Evolutionary conservation across 2,329 filamentous ascomycete species (phyloP).

Genomic region (Metarhizium album): DNA sequence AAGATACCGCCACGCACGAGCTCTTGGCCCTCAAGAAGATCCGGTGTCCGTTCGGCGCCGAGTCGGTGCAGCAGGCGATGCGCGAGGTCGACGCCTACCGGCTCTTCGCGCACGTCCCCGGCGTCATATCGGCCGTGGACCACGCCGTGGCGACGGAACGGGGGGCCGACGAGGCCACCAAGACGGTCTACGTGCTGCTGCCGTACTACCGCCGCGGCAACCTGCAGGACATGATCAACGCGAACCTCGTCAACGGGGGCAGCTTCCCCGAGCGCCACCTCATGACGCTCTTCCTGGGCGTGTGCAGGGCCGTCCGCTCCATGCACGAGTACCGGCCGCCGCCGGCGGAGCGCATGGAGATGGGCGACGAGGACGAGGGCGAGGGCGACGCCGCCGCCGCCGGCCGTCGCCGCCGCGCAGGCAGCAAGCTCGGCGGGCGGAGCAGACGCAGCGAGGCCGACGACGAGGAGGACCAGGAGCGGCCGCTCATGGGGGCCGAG

Average conservation of each 20-base stretch:
- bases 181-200: slow-evolving; percentile 93
- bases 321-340: slow-evolving; percentile 75
- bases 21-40: slow-evolving; percentile 98
- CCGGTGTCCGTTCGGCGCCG: slow-evolving; percentile 91
- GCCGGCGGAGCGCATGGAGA: slow-evolving; percentile 40
- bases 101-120: slow-evolving; percentile 70
- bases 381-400: slow-evolving; percentile 27
- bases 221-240: slow-evolving; percentile 96
- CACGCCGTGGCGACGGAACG: slow-evolving; percentile 70
- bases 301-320: slow-evolving; percentile 74
- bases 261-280: slow-evolving; percentile 78
- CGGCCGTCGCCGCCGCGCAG: slow-evolving; percentile 9
- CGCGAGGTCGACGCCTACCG: slow-evolving; percentile 96
- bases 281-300: slow-evolving; percentile 84
- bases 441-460: slow-evolving; percentile 47
- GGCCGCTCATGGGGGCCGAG: slow-evolving; percentile 75
- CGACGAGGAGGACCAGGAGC: slow-evolving; percentile 63
- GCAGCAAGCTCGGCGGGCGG: slow-evolving; percentile 19
- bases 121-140: slow-evolving; percentile 81
- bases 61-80: slow-evolving; percentile 88
- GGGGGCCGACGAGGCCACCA: slow-evolving; percentile 52
- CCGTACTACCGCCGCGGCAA: slow-evolving; percentile 95
- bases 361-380: slow-evolving; percentile 32
- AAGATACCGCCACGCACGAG: slow-evolving; percentile 74
- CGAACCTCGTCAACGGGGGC: slow-evolving; percentile 91